Evolutionary conservation across 2,329 filamentous ascomycete species (phyloP).

Genomic region (Escovopsis sp.): DNA sequence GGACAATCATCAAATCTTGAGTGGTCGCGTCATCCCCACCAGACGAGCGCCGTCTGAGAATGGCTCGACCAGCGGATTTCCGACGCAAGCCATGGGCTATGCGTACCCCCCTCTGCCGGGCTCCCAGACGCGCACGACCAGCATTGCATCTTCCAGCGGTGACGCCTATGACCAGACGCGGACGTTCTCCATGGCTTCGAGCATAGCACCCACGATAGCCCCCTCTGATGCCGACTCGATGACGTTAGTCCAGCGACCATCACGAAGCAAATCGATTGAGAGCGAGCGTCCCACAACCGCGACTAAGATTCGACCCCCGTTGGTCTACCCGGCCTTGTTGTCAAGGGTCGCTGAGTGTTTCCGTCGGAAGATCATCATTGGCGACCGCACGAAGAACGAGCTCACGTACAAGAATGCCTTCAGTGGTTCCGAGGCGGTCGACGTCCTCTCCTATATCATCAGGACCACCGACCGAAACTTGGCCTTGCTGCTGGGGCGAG

Average conservation of each 20-base stretch:
- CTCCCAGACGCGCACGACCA: constrained; percentile 42
- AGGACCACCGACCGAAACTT: constrained; percentile 92
- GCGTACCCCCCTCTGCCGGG: constrained; percentile 32
- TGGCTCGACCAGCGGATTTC: constrained; percentile 21
- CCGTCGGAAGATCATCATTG: constrained; percentile 69
- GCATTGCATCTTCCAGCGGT: constrained; percentile 41
- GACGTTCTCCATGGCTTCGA: constrained; percentile 89
- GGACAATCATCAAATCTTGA: constrained; percentile 82
- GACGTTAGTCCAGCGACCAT: constrained; percentile 38
- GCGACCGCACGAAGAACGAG: constrained; percentile 90
- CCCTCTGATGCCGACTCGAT: constrained; percentile 40
- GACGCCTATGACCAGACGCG: constrained; percentile 34
- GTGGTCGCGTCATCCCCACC: constrained; percentile 77
- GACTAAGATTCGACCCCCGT: constrained; percentile 52
- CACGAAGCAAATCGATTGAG: constrained; percentile 39
- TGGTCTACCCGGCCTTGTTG: constrained; percentile 86
- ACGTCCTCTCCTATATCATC: constrained; percentile 91
- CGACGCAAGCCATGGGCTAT: constrained; percentile 15
- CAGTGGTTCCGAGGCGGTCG: constrained; percentile 87
- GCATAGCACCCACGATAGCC: constrained; percentile 53
- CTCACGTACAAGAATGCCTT: constrained; percentile 96
- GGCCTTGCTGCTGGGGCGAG: constrained; percentile 75
- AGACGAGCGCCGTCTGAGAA: constrained; percentile 32
- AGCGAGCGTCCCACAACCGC: constrained; percentile 41
- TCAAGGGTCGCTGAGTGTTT: constrained; percentile 92